Base-by-base conservation (phyloP, 1,284 basidiomycete genomes). In the Earliella scabrosa region DNA sequence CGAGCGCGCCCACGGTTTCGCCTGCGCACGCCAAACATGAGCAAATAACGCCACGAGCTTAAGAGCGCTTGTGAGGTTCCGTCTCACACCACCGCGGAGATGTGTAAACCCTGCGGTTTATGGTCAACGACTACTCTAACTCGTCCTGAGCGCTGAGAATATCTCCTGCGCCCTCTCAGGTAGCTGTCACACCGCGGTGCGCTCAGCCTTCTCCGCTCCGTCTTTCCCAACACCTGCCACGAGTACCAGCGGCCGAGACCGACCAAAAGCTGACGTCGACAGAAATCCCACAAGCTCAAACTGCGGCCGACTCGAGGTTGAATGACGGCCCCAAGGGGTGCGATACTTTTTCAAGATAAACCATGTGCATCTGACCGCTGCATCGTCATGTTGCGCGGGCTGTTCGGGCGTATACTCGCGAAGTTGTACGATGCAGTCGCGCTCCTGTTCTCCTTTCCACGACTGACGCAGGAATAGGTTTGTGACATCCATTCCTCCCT, bases 31-130 rank as follows among this genome's bases (percentile, higher is more conserved):
- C n/a, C 49, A 41, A 41, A 24, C 23, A 41, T 20, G 23, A 11
- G 11, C 39, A 54, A 54, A 44, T 27, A 49, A 45, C n/a, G 53
- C 40, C 53, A 54, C 40, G 47, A 46, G 24, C n/a, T 29, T 39
- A 41, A 26, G 52, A 44, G 52, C 46, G 47, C 26, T 31, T 21
- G 26, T 20, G 26, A 21, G n/a, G 18, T 26, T 43, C 24, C 40
- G 21, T 55, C 54, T 46, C 54, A 55, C 54, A 44, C 10, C 36
- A 36, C 27, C 32, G 38, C 36, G 43, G 36, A 29, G 14, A 36
- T 55, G 54, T 23, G 44, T 27, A 45, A 45, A 31, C 4, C 3
- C 43, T 45, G 26, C 43, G 13, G 14, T 45, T 14, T 45, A 31
- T 14, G 43, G 43, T 45, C 43, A 45, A 27, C 24, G 5, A 24